phyloP scores from a whole-genome alignment of 148 eudicot species.

The Heliosperma pusillum region DNA sequence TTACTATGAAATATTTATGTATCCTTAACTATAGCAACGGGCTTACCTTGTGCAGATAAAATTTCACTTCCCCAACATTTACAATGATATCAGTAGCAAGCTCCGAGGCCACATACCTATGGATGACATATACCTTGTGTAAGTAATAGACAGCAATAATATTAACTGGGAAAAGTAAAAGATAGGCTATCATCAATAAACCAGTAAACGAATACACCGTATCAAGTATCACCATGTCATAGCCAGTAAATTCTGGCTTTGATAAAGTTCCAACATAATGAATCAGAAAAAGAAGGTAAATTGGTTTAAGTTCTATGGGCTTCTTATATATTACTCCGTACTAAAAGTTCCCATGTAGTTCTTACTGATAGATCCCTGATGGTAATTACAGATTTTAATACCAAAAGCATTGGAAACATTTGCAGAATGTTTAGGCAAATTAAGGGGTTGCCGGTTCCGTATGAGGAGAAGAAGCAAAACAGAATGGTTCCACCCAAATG shows the following conservation, averaged over 20 bases:
- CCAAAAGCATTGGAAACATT: background rate
- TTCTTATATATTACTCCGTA: background rate
- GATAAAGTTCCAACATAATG: background rate
- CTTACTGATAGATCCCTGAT: background rate
- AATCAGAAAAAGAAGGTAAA: background rate
- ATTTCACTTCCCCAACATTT: conserved; percentile 71
- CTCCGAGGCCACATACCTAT: conserved; percentile 88
- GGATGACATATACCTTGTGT: conserved; percentile 14
- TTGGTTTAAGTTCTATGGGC: no score
- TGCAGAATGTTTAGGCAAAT: background rate
- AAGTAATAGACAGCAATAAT: conserved; percentile 4
- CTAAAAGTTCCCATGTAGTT: background rate
- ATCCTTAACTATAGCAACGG: background rate
- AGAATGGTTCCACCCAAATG: no score
- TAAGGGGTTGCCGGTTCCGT: no score
- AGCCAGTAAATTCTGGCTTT: background rate
- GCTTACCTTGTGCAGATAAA: conserved; percentile 88
- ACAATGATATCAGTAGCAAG: conserved; percentile 65
- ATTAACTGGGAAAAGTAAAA: background rate
- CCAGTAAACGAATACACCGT: background rate
- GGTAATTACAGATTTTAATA: background rate
- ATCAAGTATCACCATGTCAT: background rate
- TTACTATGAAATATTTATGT: background rate
- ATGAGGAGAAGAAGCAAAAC: no score
- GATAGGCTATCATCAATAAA: background rate